Percentiles rank a stretch among this genome's conserved stretches.
phyloP scores from a whole-genome alignment of 2,329 filamentous ascomycete species.

The Cladosporium sp. region DNA sequence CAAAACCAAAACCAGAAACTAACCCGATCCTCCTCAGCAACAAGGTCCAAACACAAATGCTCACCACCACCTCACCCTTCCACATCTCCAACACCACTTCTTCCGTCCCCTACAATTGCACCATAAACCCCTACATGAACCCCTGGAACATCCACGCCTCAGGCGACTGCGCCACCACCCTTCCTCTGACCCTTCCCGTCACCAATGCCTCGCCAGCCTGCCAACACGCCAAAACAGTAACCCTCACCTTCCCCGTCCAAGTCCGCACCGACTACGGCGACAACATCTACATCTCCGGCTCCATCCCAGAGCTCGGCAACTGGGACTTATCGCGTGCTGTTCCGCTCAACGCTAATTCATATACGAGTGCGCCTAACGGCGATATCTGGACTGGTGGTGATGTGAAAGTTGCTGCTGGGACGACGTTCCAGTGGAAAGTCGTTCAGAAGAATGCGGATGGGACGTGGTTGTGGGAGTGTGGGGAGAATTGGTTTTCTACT shows the following conservation, averaged over 20 bases:
- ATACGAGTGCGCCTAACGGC: conserved; percentile 54
- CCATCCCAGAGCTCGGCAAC: conserved; percentile 52
- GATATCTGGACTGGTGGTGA: conserved; percentile 55
- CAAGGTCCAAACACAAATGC: not conserved
- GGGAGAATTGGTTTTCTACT: not conserved
- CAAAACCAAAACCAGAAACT: not conserved
- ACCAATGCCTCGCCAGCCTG: not conserved
- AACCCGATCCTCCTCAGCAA: not conserved
- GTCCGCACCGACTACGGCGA: conserved; percentile 53
- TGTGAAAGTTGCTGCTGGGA: conserved; percentile 52
- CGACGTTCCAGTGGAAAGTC: conserved; percentile 63
- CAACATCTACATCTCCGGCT: conserved; percentile 63
- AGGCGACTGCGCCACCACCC: conserved; percentile 23
- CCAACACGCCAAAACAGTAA: conserved; percentile 20
- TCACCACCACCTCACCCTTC: conserved; percentile 1
- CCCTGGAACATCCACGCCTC: conserved; percentile 20
- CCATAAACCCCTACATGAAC: conserved; percentile 19
- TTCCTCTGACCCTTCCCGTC: not conserved
- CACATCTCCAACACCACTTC: conserved; percentile 17
- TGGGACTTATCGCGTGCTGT: conserved; percentile 56
- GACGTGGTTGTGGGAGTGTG: conserved; percentile 56
- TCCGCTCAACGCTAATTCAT: conserved; percentile 50
- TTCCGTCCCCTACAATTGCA: conserved; percentile 16
- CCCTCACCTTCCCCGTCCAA: conserved; percentile 1
- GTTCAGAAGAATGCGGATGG: conserved; percentile 55